Evolutionary conservation across 1,139 yeast species (phyloP), one percentile per base, ranked within the genome.

Genomic region (Candida sojae): DNA sequence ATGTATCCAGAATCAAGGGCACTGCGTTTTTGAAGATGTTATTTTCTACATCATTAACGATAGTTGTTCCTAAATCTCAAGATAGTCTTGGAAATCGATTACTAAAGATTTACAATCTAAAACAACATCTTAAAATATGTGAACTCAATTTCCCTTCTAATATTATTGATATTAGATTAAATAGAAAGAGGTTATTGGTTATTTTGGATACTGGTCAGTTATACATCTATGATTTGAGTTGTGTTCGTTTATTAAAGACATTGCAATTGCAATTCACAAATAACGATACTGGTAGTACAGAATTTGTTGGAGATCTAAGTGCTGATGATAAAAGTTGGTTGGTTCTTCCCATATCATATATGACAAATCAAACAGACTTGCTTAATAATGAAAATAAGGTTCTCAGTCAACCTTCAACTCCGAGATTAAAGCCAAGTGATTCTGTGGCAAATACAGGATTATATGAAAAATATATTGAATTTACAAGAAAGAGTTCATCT

Each of bases 161-260:
- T 12, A 80, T 87, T 6, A 63, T 84, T 33, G 80, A 84, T 42
- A 79, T 86, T 17, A 79, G 80, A 53, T 75, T 87, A 70, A 87
- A 86, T 62, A 69, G 91, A 40, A 84, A 83, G 56, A 63, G 92
- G 44, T 65, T 87, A 52, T 73, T 86, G 43, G 88, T 86, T 21
- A 70, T 84, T 11, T 64, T 86, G 44, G 79, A 82, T 51, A 57
- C 65, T 35, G 89, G 86, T 44, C 87, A 86, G 53, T 79, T 87
- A 9, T 84, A 82, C 58, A 74, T 86, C 26, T 87, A 87, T 61
- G 93, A 87, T 61, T 79, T 87, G 53, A 83, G 87, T 53, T 85
- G 88, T 57, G 85, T 87, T 71, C 76, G 86, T 54, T 70, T 86
- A 26, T 61, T 86, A 31, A 87, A 84, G 59, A 83, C 87, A 1